Evolutionary conservation across 805 yeast genomes (phyloP).

Genomic region (Sungouiella blattae): DNA sequence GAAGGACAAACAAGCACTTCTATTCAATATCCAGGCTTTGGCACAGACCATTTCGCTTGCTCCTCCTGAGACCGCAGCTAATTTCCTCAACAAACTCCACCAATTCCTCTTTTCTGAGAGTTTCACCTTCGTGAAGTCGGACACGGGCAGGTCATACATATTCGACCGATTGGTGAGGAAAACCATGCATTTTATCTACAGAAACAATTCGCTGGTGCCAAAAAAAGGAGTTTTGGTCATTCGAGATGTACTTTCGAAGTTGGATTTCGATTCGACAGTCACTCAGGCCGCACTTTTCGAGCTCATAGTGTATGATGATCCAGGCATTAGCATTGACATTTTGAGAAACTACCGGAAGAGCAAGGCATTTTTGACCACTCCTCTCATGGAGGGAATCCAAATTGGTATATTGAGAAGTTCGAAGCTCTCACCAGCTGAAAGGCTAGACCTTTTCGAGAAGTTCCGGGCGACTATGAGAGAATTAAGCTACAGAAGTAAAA

Average conservation of each 20-base stretch:
- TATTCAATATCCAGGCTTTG: conserved; percentile 23
- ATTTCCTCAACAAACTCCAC: conserved; percentile 14
- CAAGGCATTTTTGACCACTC: conserved; percentile 17
- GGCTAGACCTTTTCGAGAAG: conserved; percentile 15
- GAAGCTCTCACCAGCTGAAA: conserved; percentile 13
- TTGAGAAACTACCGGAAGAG: conserved; percentile 19
- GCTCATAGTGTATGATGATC: conserved; percentile 25
- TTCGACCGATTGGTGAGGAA: conserved; percentile 16
- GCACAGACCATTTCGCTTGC: conserved; percentile 28
- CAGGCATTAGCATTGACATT: conserved; percentile 22
- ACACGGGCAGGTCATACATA: conserved; percentile 17
- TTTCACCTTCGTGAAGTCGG: conserved; percentile 8
- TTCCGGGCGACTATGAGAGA: conserved; percentile 16
- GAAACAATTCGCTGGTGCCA: conserved; percentile 5
- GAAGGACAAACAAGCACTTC: conserved; percentile 22
- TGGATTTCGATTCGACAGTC: conserved; percentile 12
- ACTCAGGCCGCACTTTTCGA: conserved; percentile 19
- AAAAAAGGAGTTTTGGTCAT: conserved; percentile 16
- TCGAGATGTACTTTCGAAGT: conserved; percentile 16
- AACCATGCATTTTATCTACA: conserved; percentile 18
- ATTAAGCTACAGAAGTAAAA: conserved; percentile 17
- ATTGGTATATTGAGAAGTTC: conserved; percentile 26
- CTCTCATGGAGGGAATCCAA: conserved; percentile 20
- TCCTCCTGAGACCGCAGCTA: conserved; percentile 14
- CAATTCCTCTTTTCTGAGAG: conserved; percentile 4